Base-by-base conservation (phyloP, 768 basidiomycete species). In the Calvatia gigantea region DNA sequence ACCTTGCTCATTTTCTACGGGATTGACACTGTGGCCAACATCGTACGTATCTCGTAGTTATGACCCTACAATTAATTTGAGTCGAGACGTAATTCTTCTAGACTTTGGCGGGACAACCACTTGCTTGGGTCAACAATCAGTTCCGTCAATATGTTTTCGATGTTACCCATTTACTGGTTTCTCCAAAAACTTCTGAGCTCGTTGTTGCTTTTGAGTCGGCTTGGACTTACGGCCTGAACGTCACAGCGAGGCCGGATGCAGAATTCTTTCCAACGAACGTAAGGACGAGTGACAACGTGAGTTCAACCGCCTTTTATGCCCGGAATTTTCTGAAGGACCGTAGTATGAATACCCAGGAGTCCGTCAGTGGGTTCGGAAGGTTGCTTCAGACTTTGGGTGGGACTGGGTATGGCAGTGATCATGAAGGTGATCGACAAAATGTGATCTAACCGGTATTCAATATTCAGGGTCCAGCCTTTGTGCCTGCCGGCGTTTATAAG, bases 51-150 rank as follows among this genome's bases (percentile, higher is more conserved):
- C 3, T 32, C 37, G 5, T n/a, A n/a, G n/a, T n/a, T n/a, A n/a
- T n/a, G n/a, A n/a, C n/a, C n/a, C n/a, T n/a, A 37, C 25, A 2
- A 17, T 12, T 31, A 39, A 32, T 21, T 23, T 11, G 4, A 32
- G 23, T 31, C 28, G 8, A 42, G 33, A 29, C 27, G 4, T 21
- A 29, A 17, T 15, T 42, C n/a, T 39, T 25, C 25, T 50, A 81
- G 81, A 81, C 75, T 8, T 67, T 84, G 6, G 74, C 73, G 6
- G 78, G 75, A 7, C 72, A 80, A 25, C 75, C 81, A 4, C 67
- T 84, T 19, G 77, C 79, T 15, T 83, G 81, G 81, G 79, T 82
- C 28, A 77, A 79, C 64, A 82, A 84, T 60, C 74, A 82, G 60
- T 83, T 83, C 64, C 73, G 71, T 32, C 82, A 81, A 64, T 80